Evolutionary conservation across 129 eudicot genomes (phyloP), one percentile per base, ranked within the genome.

Genomic region (Flaveria trinervia): DNA sequence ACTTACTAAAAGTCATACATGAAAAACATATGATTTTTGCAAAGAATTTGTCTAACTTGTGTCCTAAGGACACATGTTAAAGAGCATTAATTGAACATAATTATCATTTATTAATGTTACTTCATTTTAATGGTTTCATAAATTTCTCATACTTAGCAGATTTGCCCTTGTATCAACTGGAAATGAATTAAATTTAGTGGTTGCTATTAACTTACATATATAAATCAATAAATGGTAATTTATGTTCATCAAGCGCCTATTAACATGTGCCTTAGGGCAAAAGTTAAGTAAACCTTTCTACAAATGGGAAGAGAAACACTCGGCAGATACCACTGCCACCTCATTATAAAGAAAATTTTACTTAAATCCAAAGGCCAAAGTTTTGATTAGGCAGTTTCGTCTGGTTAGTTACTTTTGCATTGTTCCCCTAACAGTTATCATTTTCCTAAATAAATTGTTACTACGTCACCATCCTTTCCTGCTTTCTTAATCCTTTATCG

Each of bases 371-470:
- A 65, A 65, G 28, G 70, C 39, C 36, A 44, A 18, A 9, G 56
- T 44, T 13, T 61, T 45, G 7, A n/a, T 68, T 14, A 46, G 41
- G 55, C 22, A 12, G 28, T 70, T 15, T 26, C 8, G 20, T 20
- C 17, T 70, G 11, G 74, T 70, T 49, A 30, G 13, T 25, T 49
- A 36, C 3, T 22, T 50, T 49, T n/a, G 25, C 9, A 39, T 50
- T 49, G 46, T 70, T 50, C 18, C 75, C 15, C 61, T 68, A 68
- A 15, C 56, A 68, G 9, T 48, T 70, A 48, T 7, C 54, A 13
- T 14, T 44, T 14, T 46, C 26, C 13, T 25, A 30, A 70, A 26
- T 20, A 4, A 45, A 28, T 9, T 49, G 1, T n/a, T 33, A 65
- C 4, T 68, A 68, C 4, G 12, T 39, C 39, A 18, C 72, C 55